A percentile compares a stretch with the other conserved stretches of the same genome.
Evolutionary conservation across 2,329 filamentous ascomycete species (phyloP).

Genomic region (Aspergillus udagawae): DNA sequence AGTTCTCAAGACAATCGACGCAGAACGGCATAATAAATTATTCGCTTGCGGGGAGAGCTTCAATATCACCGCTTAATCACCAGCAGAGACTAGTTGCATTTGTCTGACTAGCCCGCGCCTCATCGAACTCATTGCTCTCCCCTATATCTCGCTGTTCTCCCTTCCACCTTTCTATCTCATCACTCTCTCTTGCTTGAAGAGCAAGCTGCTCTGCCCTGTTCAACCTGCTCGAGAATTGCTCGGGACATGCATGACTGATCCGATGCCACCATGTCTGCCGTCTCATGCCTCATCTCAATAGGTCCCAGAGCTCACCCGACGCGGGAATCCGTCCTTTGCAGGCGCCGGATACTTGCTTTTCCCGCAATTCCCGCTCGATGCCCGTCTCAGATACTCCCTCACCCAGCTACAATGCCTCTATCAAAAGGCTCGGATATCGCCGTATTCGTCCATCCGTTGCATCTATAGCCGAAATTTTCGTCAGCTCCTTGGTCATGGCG

Average conservation of each 20-base stretch:
- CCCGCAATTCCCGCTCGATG: conserved; percentile 25
- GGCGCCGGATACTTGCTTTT: conserved; percentile 28
- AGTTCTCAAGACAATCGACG: neutral
- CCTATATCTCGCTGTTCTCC: neutral
- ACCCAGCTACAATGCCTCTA: conserved; percentile 20
- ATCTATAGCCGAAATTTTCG: conserved; percentile 50
- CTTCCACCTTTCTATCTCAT: neutral
- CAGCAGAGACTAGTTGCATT: neutral
- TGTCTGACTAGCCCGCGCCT: neutral
- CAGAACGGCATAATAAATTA: neutral
- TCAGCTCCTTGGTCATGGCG: conserved; percentile 51
- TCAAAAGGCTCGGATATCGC: conserved; percentile 26
- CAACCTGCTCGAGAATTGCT: conserved; percentile 18
- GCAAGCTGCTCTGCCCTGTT: conserved; percentile 7
- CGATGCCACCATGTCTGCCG: conserved; percentile 55
- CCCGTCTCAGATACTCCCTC: conserved; percentile 21
- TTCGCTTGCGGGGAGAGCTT: neutral
- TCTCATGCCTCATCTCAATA: conserved; percentile 62
- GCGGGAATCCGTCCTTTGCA: conserved; percentile 47
- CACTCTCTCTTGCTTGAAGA: conserved; percentile 8
- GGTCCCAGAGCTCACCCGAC: conserved; percentile 49
- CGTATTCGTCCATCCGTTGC: conserved; percentile 27
- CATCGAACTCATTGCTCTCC: neutral
- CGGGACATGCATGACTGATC: conserved; percentile 33
- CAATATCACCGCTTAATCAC: conserved; percentile 13